Percentiles rank a stretch among this genome's conserved stretches.
phyloP scores from a whole-genome alignment of 345 rosid species.

The Trapa bicornis region DNA sequence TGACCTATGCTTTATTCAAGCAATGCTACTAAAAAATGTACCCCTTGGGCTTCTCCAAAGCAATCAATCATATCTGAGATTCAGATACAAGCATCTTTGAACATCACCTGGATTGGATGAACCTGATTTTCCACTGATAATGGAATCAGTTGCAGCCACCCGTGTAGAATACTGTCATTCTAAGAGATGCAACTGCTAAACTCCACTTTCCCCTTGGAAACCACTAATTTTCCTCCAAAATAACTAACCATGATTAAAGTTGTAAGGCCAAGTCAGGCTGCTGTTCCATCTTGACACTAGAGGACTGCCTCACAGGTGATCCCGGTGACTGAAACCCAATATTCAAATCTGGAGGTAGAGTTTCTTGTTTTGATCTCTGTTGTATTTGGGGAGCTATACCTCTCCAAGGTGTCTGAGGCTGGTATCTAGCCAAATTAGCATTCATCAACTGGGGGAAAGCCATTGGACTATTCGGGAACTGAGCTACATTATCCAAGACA shows the following conservation, averaged over 20 bases:
- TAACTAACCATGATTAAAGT: slow-evolving; percentile 24
- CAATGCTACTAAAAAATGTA: not conserved
- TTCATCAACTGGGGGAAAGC: slow-evolving; percentile 41
- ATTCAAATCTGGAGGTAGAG: slow-evolving; percentile 79
- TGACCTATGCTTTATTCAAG: slow-evolving; percentile 2
- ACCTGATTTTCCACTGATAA: not conserved
- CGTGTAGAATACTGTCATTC: not conserved
- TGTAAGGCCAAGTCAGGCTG: slow-evolving; percentile 95
- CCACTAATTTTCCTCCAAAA: not conserved
- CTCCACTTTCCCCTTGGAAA: not conserved
- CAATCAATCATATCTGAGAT: slow-evolving; percentile 1
- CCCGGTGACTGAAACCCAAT: slow-evolving; percentile 78
- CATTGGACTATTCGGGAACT: slow-evolving; percentile 32
- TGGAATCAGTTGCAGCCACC: not conserved
- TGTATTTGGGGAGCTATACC: slow-evolving; percentile 42
- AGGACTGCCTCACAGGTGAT: slow-evolving; percentile 70
- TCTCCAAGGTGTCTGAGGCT: slow-evolving; percentile 50
- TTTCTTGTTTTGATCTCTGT: slow-evolving; percentile 50
- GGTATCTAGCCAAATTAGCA: slow-evolving; percentile 50
- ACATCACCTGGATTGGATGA: not conserved
- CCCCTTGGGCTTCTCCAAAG: not conserved
- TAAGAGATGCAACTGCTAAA: not conserved
- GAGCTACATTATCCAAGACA: slow-evolving; percentile 26
- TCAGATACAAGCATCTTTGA: not conserved
- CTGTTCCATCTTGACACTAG: slow-evolving; percentile 62